Percentiles rank a stretch among this genome's conserved stretches.
Evolutionary conservation across 2,329 filamentous ascomycete genomes (phyloP).

Genomic region (Epicoccum nigrum): DNA sequence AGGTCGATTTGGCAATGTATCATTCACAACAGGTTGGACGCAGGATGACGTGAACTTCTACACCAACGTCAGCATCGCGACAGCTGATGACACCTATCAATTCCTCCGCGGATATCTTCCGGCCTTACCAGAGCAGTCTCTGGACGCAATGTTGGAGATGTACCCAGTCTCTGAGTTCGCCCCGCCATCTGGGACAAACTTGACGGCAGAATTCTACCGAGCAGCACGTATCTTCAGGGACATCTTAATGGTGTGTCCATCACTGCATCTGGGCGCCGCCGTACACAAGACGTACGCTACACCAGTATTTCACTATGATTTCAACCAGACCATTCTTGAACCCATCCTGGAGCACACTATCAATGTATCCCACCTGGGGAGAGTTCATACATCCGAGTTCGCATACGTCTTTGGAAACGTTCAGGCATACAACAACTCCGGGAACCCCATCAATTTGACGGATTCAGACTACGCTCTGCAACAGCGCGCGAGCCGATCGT

Average conservation of each 20-base stretch:
- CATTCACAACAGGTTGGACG: conserved; percentile 54
- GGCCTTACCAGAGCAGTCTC: conserved; percentile 34
- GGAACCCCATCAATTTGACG: conserved; percentile 44
- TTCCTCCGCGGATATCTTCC: conserved; percentile 53
- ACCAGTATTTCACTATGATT: conserved; percentile 57
- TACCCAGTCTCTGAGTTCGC: conserved; percentile 53
- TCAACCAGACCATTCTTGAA: conserved; percentile 62
- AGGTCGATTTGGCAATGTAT: conserved; percentile 52
- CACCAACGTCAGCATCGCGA: conserved; percentile 50
- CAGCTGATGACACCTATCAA: conserved; percentile 46
- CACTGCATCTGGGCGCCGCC: conserved; percentile 51
- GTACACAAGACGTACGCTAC: conserved; percentile 48
- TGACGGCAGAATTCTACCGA: conserved; percentile 59
- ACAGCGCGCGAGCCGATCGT: conserved; percentile 53
- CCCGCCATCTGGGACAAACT: conserved; percentile 45
- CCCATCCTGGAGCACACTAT: conserved; percentile 47
- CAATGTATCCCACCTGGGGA: conserved; percentile 51
- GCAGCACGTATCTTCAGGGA: conserved; percentile 58
- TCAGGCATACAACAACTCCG: conserved; percentile 51
- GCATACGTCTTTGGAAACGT: conserved; percentile 57
- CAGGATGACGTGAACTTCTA: conserved; percentile 55
- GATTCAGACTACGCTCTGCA: conserved; percentile 51
- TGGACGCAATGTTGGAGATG: conserved; percentile 37
- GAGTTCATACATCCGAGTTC: conserved; percentile 61
- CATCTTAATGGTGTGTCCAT: conserved; percentile 58